Percentiles rank a stretch among this genome's conserved stretches.
These are phyloP conservation scores for Solanum tarapatanum DNA, from an alignment of 257 asterid genomes.

Conservation along the genomic window DNA sequence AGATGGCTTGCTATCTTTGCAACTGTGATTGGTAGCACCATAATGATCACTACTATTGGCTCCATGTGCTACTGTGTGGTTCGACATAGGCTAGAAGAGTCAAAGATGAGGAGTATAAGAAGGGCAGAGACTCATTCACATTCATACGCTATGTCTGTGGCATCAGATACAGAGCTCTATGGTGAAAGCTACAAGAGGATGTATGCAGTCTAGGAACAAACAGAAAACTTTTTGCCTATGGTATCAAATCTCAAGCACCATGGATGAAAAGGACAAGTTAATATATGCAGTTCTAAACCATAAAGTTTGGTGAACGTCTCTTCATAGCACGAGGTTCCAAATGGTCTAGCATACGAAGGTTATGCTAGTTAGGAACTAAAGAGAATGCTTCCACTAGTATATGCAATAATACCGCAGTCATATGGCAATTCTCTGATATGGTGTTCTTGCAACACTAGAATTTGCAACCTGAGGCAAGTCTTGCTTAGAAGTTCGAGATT, in stretches of 20 bases:
- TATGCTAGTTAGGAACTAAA: not conserved
- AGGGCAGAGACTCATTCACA: constrained; percentile 42
- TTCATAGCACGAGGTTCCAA: not conserved
- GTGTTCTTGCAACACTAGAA: not conserved
- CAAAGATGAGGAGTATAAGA: constrained; percentile 61
- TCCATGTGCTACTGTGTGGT: constrained; percentile 87
- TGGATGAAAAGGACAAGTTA: not conserved
- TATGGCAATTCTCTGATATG: not conserved
- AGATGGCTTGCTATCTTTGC: constrained; percentile 79
- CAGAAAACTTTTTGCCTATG: not conserved
- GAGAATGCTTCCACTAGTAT: not conserved
- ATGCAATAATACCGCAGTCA: not conserved
- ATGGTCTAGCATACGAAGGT: not conserved
- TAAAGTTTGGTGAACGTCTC: not conserved
- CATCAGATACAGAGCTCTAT: constrained; percentile 55
- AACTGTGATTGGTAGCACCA: constrained; percentile 60
- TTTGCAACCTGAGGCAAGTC: not conserved
- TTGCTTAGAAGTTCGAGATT: not conserved
- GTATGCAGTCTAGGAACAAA: constrained; percentile 58
- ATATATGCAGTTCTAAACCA: not conserved
- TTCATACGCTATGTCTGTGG: constrained; percentile 63
- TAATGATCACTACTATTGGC: constrained; percentile 82
- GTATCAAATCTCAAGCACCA: not conserved
- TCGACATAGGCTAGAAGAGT: constrained; percentile 70
- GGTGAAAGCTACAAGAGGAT: constrained; percentile 61